phyloP scores from a whole-genome alignment of 2,329 filamentous ascomycete species.

The Xylariaceae sp. region DNA sequence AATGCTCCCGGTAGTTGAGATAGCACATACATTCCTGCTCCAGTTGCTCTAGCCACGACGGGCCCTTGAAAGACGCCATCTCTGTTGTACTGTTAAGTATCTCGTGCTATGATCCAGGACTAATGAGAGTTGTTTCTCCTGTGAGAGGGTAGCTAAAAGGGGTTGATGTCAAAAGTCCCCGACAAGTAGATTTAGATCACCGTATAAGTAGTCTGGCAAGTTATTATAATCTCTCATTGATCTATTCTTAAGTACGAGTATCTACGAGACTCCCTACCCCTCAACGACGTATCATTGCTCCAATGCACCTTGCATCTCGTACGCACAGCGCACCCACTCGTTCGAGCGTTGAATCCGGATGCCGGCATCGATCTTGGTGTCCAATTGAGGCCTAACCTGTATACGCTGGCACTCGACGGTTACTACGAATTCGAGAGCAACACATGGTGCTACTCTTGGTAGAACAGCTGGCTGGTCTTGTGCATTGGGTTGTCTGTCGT shows the following conservation, averaged over 20 bases:
- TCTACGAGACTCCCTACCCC: conserved; percentile 2
- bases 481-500: background rate
- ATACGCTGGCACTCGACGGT: background rate
- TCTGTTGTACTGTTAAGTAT: background rate
- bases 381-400: background rate
- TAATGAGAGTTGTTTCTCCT: background rate
- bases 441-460: background rate
- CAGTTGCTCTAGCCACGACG: conserved; percentile 14
- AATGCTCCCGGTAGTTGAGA: background rate
- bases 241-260: too few species aligned
- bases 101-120: background rate
- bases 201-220: too few species aligned
- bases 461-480: background rate
- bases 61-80: conserved; percentile 5
- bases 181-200: background rate
- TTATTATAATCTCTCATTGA: too few species aligned
- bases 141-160: background rate
- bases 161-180: background rate
- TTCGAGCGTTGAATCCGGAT: background rate
- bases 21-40: conserved; percentile 8
- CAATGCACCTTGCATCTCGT: conserved; percentile 2
- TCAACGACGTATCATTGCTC: conserved; percentile 6
- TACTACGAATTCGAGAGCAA: background rate
- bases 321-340: background rate
- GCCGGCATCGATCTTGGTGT: background rate